These are phyloP conservation scores for Penicillium egyptiacum DNA, from an alignment of 495 filamentous ascomycete species.

Conservation along the genomic window DNA sequence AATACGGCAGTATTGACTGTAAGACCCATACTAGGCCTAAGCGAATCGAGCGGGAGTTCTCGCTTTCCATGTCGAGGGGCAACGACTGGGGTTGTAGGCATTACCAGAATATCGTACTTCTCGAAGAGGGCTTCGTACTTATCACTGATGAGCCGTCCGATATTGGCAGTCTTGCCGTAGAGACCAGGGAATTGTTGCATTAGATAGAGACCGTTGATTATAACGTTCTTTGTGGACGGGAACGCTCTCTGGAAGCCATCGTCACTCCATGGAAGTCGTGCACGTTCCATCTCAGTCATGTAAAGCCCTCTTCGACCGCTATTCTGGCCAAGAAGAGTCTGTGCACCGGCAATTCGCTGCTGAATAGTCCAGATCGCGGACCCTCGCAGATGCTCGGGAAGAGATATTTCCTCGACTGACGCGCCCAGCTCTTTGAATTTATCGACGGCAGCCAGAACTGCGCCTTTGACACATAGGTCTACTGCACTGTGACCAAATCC, in stretches of 20 bases:
- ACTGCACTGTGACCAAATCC: slow-evolving; percentile 46
- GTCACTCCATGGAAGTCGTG: slow-evolving; percentile 34
- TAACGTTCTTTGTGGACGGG: slow-evolving; percentile 45
- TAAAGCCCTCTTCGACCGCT: slow-evolving; percentile 40
- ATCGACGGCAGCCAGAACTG: slow-evolving; percentile 44
- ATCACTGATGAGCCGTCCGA: slow-evolving; percentile 44
- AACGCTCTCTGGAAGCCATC: slow-evolving; percentile 36
- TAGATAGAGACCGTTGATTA: slow-evolving; percentile 45
- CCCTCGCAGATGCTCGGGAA: slow-evolving; percentile 51
- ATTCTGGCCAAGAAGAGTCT: slow-evolving; percentile 40
- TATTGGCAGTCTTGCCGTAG: slow-evolving; percentile 43
- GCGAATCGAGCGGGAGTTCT: slow-evolving; percentile 39
- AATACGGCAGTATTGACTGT: slow-evolving; percentile 58
- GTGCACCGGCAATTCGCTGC: slow-evolving; percentile 42
- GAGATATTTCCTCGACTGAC: slow-evolving; percentile 49
- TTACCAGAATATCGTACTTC: slow-evolving; percentile 47
- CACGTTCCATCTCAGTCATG: slow-evolving; percentile 40
- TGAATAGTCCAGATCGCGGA: slow-evolving; percentile 53
- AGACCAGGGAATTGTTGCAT: slow-evolving; percentile 38
- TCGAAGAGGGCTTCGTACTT: slow-evolving; percentile 45
- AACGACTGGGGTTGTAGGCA: slow-evolving; percentile 48
- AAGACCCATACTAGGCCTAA: slow-evolving; percentile 44
- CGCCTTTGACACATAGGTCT: slow-evolving; percentile 41
- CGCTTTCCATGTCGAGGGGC: slow-evolving; percentile 38
- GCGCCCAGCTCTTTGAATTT: slow-evolving; percentile 53